A percentile compares a stretch with the other conserved stretches of the same genome.
Evolutionary conservation across 768 basidiomycete genomes (phyloP).

Genomic region (Mycena epipterygia): DNA sequence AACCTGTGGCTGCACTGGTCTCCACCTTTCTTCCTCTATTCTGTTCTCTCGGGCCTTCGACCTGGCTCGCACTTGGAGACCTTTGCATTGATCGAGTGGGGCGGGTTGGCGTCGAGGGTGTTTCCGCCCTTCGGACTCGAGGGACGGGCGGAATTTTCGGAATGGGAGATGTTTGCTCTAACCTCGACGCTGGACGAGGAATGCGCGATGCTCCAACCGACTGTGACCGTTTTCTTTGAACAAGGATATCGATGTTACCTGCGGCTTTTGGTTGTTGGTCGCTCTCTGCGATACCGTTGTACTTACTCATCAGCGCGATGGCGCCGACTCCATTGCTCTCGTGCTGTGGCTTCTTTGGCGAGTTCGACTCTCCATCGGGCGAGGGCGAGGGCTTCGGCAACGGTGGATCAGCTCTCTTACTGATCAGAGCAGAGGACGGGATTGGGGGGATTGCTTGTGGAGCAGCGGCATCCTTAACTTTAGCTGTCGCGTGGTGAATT

Average conservation of each 20-base stretch:
- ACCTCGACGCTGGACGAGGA: constrained; percentile 13
- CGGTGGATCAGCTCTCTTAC: background rate
- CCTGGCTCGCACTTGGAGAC: background rate
- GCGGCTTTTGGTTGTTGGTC: background rate
- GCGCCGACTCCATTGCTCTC: background rate
- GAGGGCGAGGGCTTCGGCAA: background rate
- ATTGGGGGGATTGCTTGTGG: background rate
- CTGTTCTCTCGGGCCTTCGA: constrained; percentile 8
- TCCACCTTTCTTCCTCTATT: background rate
- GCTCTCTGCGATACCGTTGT: background rate
- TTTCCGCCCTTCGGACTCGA: background rate
- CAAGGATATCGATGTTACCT: background rate
- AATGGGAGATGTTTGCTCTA: background rate
- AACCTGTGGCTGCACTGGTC: background rate
- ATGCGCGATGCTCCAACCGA: constrained; percentile 19
- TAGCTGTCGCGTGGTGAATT: background rate
- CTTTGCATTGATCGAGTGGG: background rate
- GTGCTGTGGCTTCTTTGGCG: background rate
- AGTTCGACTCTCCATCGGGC: background rate
- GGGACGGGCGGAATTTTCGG: background rate
- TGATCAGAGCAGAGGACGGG: background rate
- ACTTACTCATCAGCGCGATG: background rate
- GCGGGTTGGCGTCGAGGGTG: background rate
- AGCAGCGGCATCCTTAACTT: background rate
- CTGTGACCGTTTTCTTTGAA: constrained; percentile 18